phyloP scores from a whole-genome alignment of 495 filamentous ascomycete genomes.

The Bacidia gigantensis region DNA sequence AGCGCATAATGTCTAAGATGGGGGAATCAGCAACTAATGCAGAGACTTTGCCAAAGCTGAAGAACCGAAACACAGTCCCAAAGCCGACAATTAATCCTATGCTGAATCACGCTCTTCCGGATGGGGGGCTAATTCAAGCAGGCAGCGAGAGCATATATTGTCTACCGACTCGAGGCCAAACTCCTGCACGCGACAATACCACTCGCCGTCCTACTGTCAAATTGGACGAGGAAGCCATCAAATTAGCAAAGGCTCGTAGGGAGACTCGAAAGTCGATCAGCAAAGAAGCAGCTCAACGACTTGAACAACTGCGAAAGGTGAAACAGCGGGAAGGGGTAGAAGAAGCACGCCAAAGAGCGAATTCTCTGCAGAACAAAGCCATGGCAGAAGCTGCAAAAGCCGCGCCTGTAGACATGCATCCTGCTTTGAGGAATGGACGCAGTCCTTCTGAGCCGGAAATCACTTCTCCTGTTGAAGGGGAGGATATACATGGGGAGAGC shows the following conservation, averaged over 20 bases:
- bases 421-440: background rate
- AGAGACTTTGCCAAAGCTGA: background rate
- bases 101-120: background rate
- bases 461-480: background rate
- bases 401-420: background rate
- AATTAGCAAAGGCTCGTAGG: constrained; percentile 8
- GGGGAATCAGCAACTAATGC: background rate
- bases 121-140: background rate
- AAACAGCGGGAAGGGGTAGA: background rate
- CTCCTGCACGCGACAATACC: background rate
- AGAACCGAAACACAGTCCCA: background rate
- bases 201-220: background rate
- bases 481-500: background rate
- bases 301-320: background rate
- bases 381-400: constrained; percentile 3
- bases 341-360: background rate
- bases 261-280: constrained; percentile 3
- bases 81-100: constrained; percentile 1
- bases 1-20: constrained; percentile 14
- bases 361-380: constrained; percentile 2
- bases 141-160: background rate
- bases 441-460: background rate
- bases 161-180: background rate
- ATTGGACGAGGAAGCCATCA: constrained; percentile 10
- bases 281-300: background rate